Evolutionary conservation across 192 early-diverging fungal genomes (phyloP), one percentile per base, ranked within the genome.

Genomic region (Mortierella claussenii): DNA sequence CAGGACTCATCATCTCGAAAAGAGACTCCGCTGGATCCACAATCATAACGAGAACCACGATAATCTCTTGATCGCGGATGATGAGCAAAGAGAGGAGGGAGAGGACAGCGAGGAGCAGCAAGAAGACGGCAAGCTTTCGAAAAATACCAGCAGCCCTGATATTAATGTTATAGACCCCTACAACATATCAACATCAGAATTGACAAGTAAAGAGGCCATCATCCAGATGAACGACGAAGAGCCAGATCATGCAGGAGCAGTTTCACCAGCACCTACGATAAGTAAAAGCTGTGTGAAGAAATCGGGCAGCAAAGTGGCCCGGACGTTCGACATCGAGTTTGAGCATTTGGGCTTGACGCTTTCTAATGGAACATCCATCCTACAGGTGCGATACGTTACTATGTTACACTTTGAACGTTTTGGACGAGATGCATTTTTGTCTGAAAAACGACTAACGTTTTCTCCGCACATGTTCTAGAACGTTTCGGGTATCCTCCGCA

Each of bases 301-400:
- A 18, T 18, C 55, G 8, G 37, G 23, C 36, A 42, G 50, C 18
- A 53, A 18, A 32, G 66, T 81, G 12, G 31, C 53, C 15, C 60
- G 60, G 11, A 69, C 69, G 2, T 91, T 87, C 58, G 87, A 92
- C 61, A 87, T 93, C 44, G 70, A 81, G 65, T 82, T 85, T 65
- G 71, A 80, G 47, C 50, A 79, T 33, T 20, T 85, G n/a, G 66
- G 69, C 2, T 40, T 81, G 31, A 51, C 67, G 7, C 49, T 86
- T 23, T 56, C 81, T 17, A 68, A 66, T 30, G 73, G 78, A 33
- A 81, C 86, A 0, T 62, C 80, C 18, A 88, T 90, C 48, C 83
- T 89, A 61, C 51, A 80, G 55, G 85, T 81, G 69, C 24, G 18
- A 53, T 12, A 31, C 37, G 37, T 40, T 40, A 13, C 37, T 40